These are phyloP conservation scores for Mariannaea sp. DNA, from an alignment of 2,329 filamentous ascomycete genomes.

Conservation along the genomic window DNA sequence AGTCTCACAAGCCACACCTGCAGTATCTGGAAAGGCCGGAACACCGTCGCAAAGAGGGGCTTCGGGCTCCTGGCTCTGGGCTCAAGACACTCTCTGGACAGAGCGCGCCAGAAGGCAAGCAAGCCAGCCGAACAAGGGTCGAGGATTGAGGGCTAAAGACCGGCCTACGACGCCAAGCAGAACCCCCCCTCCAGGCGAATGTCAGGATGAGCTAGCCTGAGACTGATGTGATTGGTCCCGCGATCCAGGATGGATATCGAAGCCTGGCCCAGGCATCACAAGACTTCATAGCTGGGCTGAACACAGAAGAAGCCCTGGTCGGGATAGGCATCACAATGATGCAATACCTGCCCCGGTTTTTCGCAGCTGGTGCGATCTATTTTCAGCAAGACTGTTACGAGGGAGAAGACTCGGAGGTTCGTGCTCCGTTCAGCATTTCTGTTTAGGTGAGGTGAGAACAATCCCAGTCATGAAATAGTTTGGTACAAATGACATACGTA, in stretches of 20 bases:
- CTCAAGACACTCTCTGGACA: too few relatives aligned
- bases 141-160: constrained; percentile 35
- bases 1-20: constrained; percentile 10
- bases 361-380: constrained; percentile 34
- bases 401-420: constrained; percentile 1
- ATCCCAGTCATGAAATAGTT: too few relatives aligned
- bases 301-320: constrained; percentile 21
- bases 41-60: constrained; percentile 8
- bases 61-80: constrained; percentile 9
- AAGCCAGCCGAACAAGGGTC: constrained; percentile 29
- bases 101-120: constrained; percentile 17
- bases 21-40: constrained; percentile 11
- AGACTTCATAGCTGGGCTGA: constrained; percentile 25
- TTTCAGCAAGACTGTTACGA: constrained; percentile 25
- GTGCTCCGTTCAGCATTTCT: too few relatives aligned
- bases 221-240: constrained; percentile 33
- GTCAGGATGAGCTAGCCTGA: constrained; percentile 21
- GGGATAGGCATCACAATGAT: constrained; percentile 37
- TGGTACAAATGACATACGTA: too few relatives aligned
- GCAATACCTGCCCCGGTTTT: constrained; percentile 34
- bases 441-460: not conserved
- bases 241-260: constrained; percentile 19
- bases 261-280: constrained; percentile 33
- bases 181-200: constrained; percentile 22
- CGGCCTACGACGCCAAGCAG: constrained; percentile 33